Evolutionary conservation across 805 yeast species (phyloP), one percentile per base, ranked within the genome.

Genomic region (Kurtzmaniella fragi): DNA sequence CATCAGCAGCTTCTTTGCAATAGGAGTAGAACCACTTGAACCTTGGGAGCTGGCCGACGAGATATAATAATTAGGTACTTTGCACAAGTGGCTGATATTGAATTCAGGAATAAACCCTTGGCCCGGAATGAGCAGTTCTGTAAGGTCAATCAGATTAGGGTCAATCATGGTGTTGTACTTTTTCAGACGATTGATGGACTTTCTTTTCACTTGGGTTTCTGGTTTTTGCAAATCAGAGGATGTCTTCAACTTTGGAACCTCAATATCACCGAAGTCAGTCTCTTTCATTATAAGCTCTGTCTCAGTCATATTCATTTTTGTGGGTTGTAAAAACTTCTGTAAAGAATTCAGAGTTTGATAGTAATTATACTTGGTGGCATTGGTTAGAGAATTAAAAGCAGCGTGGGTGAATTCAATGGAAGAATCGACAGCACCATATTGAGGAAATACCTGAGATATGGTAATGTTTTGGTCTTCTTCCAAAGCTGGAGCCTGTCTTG

Each of bases 21-120:
- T 14, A 10, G 33, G 33, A 12, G 39, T 28, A 17, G 38, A 20
- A 4, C 34, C 34, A 8, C 32, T 30, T 13, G 30, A 23, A 16
- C 17, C 38, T 28, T 20, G 47, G 25, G 23, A 27, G 37, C 53
- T 57, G 5, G 25, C 25, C 31, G 52, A 58, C 26, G 63, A 56
- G 29, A 63, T 54, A 47, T 61, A 68, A 43, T 68, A 68, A 48
- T 61, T 65, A 4, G 73, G 72, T 10, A 67, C 70, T 40, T 62
- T 65, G 48, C 74, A 68, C 12, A 67, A 40, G 41, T 63, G 64
- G 37, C 55, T 58, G 13, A 68, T 59, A 39, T 58, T 65, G 44
- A 68, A 68, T 42, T 67, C 73, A 29, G 61, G 73, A 31, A 68
- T 61, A 32, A 49, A 63, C 1, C 74, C 74, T 46, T 67, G 70